Evolutionary conservation across 495 filamentous ascomycete species (phyloP).

Genomic region (Thozetella sp.): DNA sequence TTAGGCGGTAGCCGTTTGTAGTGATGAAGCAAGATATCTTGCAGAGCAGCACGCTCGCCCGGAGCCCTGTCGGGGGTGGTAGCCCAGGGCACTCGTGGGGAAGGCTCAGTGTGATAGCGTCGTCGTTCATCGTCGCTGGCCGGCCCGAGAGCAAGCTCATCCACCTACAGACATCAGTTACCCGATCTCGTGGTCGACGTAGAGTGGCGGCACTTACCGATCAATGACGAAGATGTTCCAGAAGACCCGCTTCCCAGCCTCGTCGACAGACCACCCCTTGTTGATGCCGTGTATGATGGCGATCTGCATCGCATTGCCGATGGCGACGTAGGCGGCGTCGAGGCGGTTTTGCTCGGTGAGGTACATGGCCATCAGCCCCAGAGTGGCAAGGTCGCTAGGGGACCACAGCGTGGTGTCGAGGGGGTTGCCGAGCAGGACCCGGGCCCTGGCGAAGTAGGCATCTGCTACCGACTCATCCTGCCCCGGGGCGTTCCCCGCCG

Average conservation of each 20-base stretch:
- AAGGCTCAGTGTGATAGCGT: conserved; percentile 29
- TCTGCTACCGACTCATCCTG: conserved; percentile 24
- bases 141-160: conserved; percentile 43
- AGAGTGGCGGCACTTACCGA: conserved; percentile 20
- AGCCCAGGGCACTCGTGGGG: conserved; percentile 28
- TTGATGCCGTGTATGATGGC: conserved; percentile 36
- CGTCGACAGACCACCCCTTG: conserved; percentile 23
- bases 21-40: conserved; percentile 37
- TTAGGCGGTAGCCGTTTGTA: conserved; percentile 30
- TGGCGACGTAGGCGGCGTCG: conserved; percentile 35
- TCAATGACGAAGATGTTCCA: conserved; percentile 46
- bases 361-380: conserved; percentile 39
- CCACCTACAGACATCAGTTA: conserved; percentile 24
- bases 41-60: conserved; percentile 35
- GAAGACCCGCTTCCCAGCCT: conserved; percentile 33
- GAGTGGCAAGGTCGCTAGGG: conserved; percentile 26
- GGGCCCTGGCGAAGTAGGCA: conserved; percentile 31
- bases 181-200: background rate
- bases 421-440: conserved; percentile 31
- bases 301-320: conserved; percentile 35
- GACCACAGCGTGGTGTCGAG: conserved; percentile 29
- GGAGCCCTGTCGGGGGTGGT: conserved; percentile 32
- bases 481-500: conserved; percentile 12
- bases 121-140: conserved; percentile 31
- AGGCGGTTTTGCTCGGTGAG: conserved; percentile 38